Percentiles rank a stretch among this genome's conserved stretches.
phyloP scores from a whole-genome alignment of 1,139 yeast species.

The Geotrichum restrictum region DNA sequence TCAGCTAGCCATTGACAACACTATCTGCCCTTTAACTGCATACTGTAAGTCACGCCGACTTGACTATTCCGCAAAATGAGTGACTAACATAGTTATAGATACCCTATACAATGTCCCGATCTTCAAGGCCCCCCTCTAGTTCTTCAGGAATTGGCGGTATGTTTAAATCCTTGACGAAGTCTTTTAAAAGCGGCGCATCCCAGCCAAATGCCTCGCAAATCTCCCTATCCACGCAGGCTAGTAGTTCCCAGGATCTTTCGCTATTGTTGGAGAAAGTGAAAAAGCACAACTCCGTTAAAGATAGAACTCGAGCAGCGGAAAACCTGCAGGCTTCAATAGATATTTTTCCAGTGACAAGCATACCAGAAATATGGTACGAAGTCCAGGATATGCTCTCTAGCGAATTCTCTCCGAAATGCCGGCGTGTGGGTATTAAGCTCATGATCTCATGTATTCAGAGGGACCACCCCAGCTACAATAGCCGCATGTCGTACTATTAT shows the following conservation, averaged over 20 bases:
- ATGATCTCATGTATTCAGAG: conserved; percentile 51
- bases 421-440: conserved; percentile 54
- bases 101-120: neutral
- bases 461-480: conserved; percentile 28
- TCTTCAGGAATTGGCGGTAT: conserved; percentile 17
- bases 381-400: conserved; percentile 54
- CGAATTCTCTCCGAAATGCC: conserved; percentile 42
- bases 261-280: conserved; percentile 46
- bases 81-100: neutral
- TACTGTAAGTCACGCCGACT: too few species aligned
- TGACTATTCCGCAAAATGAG: too few species aligned
- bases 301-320: conserved; percentile 53
- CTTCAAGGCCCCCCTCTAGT: conserved; percentile 2
- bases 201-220: conserved; percentile 39
- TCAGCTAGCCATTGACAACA: too few species aligned
- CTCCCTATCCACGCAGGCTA: conserved; percentile 52
- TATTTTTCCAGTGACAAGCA: conserved; percentile 52
- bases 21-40: too few species aligned
- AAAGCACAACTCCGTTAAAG: conserved; percentile 37
- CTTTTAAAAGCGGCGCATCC: conserved; percentile 43
- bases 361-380: conserved; percentile 74
- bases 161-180: conserved; percentile 42
- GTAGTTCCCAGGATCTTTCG: conserved; percentile 54
- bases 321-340: conserved; percentile 50
- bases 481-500: conserved; percentile 54